Base-by-base conservation (phyloP, 148 eudicot species). In the Rhododendron simsii region DNA sequence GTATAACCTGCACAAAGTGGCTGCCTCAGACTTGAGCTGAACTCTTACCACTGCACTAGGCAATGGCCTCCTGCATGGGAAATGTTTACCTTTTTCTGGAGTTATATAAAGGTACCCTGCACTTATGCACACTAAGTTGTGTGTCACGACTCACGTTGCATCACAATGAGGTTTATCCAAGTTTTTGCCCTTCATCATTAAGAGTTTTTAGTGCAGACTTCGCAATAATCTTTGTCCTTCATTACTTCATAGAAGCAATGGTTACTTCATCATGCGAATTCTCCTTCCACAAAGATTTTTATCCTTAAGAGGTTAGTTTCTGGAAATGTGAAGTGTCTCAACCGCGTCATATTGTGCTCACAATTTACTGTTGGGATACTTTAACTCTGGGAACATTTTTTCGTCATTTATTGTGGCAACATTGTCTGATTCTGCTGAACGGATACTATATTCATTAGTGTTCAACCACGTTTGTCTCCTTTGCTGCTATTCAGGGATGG, bases 401-500 rank as follows among this genome's bases (percentile, higher is more conserved):
- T 76, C 20, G n/a, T 28, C 21, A 14, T 51, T 80, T 50, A 28
- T 80, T 28, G 13, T 51, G 20, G 33, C 26, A 16, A 48, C 41
- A 13, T 39, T 20, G 6, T 51, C 85, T 35, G 28, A 63, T 75
- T 16, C 21, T 71, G 35, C 41, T 28, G 21, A 71, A 30, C 18
- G 41, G 39, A 14, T 28, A 28, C 16, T 30, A 84, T 5, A 28
- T 59, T 76, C 75, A 16, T 80, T 51, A 82, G 67, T 82, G 7
- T 71, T 82, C 45, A 71, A 33, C 51, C 15, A 50, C 26, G 73
- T 83, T 63, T 23, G 20, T 37, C 21, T 83, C 67, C 77, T 76
- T 35, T 71, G 18, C 73, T 83, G 50, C 37, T 73, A 15, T 61
- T 39, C 90, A 97, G 99, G 99, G 92, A 92, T 78, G 98, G 98